Percentiles rank a stretch among this genome's conserved stretches.
These are phyloP conservation scores for Persicaria tinctoria DNA, from an alignment of 148 eudicot species.

Conservation along the genomic window DNA sequence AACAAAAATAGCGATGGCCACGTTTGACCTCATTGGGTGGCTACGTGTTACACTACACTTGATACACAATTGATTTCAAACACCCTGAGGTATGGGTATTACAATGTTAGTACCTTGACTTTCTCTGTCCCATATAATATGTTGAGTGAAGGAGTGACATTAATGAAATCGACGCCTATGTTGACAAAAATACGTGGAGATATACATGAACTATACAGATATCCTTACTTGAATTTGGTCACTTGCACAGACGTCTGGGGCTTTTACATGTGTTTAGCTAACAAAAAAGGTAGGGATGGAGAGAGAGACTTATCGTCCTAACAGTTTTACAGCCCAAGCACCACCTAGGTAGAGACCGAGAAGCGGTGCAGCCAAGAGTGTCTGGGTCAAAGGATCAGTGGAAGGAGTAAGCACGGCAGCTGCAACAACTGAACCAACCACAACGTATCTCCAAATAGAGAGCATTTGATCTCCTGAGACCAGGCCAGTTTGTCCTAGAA, in stretches of 20 bases:
- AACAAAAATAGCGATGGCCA: too few relatives aligned
- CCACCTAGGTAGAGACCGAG: slow-evolving; percentile 96
- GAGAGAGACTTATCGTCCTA: slow-evolving; percentile 29
- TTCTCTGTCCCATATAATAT: too few relatives aligned
- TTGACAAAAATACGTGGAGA: neutral
- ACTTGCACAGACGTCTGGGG: neutral
- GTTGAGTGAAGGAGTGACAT: neutral
- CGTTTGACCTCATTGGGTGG: too few relatives aligned
- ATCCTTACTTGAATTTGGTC: neutral
- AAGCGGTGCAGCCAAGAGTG: slow-evolving; percentile 92
- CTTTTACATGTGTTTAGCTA: too few relatives aligned
- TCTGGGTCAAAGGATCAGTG: slow-evolving; percentile 92
- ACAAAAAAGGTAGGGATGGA: too few relatives aligned
- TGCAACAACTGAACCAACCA: slow-evolving; percentile 90
- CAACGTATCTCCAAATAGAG: slow-evolving; percentile 97
- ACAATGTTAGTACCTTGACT: too few relatives aligned
- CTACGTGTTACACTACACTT: too few relatives aligned
- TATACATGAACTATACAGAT: slow-evolving; percentile 1
- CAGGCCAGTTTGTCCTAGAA: slow-evolving; percentile 84
- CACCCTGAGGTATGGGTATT: too few relatives aligned
- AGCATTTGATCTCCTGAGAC: slow-evolving; percentile 94
- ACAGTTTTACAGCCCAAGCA: slow-evolving; percentile 76
- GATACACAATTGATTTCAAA: too few relatives aligned
- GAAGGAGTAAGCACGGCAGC: slow-evolving; percentile 97
- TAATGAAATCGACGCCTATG: neutral